Evolutionary conservation across 768 basidiomycete species (phyloP), one percentile per base, ranked within the genome.

Genomic region (Aureoboletus auriporus): DNA sequence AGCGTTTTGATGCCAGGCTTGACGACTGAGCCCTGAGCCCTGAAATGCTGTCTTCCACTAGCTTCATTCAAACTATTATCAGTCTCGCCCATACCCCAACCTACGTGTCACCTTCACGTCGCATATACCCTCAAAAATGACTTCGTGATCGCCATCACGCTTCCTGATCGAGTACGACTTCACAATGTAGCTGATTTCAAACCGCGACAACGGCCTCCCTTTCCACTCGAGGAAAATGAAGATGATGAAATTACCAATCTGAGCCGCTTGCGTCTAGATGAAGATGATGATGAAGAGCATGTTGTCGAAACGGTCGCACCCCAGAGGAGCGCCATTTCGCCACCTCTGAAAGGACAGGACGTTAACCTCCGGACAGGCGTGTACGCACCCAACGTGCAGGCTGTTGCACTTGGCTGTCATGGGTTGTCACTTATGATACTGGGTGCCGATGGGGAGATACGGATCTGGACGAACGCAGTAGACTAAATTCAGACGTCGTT

Each of bases 21-120:
- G 28, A 28, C 4, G 26, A 31, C 36, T 20, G 10, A 40, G 17
- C 20, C 11, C 48, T 63, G 9, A 42, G 16, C 17, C 11, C 47
- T 63, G 27, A 59, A 33, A 26, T 16, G 1, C 9, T 51, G 20
- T 42, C 30, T 42, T 12, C 41, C 30, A 40, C 40, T 46, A 88
- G 86, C 78, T 39, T 86, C 85, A 0, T 86, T 85, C 69, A 84
- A 80, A 49, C 54, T 85, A 14, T 63, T 86, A 14, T 75, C 84
- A 1, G 71, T 71, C 5, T 70, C 71, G 47, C 65, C 71, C 14
- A 74, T 82, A 51, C 74, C 74, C 8, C 61, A 66, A 44, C 60
- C 64, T 4, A 57, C 61, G 29, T 64, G 53, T 4, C 63, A 63
- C 17, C 55, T 80, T 29, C 69, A 75, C 42, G 47, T 81, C 12